Percentiles rank a stretch among this genome's conserved stretches.
phyloP scores from a whole-genome alignment of 2,329 filamentous ascomycete species.

The Hypoxylon sp. region DNA sequence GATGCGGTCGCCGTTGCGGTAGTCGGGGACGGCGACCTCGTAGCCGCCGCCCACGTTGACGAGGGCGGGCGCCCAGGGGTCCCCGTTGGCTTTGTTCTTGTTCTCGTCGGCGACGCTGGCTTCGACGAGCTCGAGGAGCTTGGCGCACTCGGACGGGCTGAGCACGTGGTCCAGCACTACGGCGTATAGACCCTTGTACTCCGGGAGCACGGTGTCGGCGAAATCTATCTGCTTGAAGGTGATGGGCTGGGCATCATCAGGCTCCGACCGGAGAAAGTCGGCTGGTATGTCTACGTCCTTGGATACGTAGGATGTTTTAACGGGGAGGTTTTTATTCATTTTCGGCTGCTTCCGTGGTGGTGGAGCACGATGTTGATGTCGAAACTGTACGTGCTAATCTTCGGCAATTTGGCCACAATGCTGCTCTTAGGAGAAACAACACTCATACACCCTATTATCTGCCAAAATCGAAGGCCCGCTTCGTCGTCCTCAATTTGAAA shows the following conservation, averaged over 20 bases:
- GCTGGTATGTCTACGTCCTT: slow-evolving; percentile 57
- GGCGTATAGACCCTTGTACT: slow-evolving; percentile 68
- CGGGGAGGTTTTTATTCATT: slow-evolving; percentile 32
- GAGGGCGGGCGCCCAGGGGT: slow-evolving; percentile 75
- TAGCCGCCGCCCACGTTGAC: slow-evolving; percentile 73
- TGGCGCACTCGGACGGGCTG: slow-evolving; percentile 71
- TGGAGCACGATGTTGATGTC: neutral
- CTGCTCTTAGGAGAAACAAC: too few species aligned
- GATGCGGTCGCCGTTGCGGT: slow-evolving; percentile 79
- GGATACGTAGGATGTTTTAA: slow-evolving; percentile 52
- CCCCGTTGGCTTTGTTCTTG: slow-evolving; percentile 51
- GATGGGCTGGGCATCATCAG: slow-evolving; percentile 59
- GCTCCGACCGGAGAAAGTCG: slow-evolving; percentile 60
- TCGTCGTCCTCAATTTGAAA: neutral
- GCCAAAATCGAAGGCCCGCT: too few species aligned
- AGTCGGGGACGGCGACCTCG: slow-evolving; percentile 68
- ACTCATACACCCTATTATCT: too few species aligned
- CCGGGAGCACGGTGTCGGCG: slow-evolving; percentile 59
- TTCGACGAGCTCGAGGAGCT: slow-evolving; percentile 65
- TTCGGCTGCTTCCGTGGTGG: neutral
- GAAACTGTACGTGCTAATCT: too few species aligned
- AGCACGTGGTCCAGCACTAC: slow-evolving; percentile 74
- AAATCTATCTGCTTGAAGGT: slow-evolving; percentile 67
- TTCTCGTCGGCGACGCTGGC: slow-evolving; percentile 64
- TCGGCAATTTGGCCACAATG: too few species aligned